Evolutionary conservation across 257 asterid species (phyloP), one percentile per base, ranked within the genome.

Genomic region (Jacaranda mimosifolia): DNA sequence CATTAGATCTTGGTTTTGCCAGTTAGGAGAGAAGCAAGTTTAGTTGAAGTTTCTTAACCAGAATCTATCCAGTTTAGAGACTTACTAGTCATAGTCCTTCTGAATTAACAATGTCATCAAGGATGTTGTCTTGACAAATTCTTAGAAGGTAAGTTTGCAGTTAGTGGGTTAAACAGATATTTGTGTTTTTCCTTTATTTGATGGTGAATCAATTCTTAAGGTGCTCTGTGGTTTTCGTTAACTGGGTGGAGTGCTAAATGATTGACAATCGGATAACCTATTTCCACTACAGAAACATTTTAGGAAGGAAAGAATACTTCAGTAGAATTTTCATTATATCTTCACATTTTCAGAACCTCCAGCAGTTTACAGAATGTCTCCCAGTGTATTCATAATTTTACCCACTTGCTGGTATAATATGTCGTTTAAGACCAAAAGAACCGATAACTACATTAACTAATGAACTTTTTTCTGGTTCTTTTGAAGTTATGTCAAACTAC

Each of bases 1-100:
- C 45, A 32, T 68, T 64, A 19, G 70, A 36, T 46, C 70, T 57
- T 65, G 72, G 39, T 40, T 78, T 62, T 53, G 13, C 39, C 39
- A 39, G 67, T 63, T 70, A 63, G 72, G 38, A 59, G 59, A 55
- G 63, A 64, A 21, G 40, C 32, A 12, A 53, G n/a, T 12, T 42
- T 52, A 39, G 52, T 79, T 40, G 32, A 57, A 18, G 53, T 51
- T 19, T 58, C 68, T 46, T 18, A 57, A 68, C 36, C 35, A 4
- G 63, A 43, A 7, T 57, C 62, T 49, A 51, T 51, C 48, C 17
- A 55, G 59, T 21, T 52, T 55, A 14, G 8, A 51, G 4, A 63
- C 12, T 42, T 48, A 17, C 4, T 52, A 36, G 63, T 38, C 63
- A 38, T 38, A 63, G 35, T 48, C 46, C 43, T 59, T 72, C 53